phyloP scores from a whole-genome alignment of 139 green algal species.

The Auxenochlorella pyrenoidosa region DNA sequence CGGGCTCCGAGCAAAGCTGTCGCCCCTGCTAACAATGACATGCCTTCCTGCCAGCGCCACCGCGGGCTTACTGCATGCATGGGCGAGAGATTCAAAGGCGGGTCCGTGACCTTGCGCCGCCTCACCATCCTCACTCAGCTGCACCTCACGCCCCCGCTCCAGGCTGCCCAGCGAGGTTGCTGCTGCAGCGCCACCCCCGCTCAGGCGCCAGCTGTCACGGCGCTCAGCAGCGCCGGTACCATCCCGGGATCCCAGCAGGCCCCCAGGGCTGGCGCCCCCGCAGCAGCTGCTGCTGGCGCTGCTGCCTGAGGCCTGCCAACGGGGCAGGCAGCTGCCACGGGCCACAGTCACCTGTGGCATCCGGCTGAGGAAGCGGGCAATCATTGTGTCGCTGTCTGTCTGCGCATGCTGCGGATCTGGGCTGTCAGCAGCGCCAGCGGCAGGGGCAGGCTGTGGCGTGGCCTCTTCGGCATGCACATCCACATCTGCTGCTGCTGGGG shows the following conservation, averaged over 20 bases:
- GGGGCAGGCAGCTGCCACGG: constrained; percentile 8
- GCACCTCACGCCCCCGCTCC: neutral
- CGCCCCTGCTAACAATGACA: too few species aligned
- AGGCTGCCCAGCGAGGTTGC: too few species aligned
- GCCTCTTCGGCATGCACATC: neutral
- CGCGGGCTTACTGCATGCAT: too few species aligned
- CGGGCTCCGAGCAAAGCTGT: too few species aligned
- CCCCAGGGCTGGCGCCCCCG: neutral
- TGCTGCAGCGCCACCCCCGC: neutral
- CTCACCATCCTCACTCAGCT: neutral
- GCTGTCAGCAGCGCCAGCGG: neutral
- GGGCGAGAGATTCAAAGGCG: too few species aligned
- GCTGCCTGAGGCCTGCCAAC: neutral
- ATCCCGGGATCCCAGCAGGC: neutral
- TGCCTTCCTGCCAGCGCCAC: too few species aligned
- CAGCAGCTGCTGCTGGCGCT: too few species aligned
- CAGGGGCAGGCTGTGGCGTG: too few species aligned
- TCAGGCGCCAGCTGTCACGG: neutral
- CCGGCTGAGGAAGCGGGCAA: constrained; percentile 30
- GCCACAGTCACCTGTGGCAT: constrained; percentile 7
- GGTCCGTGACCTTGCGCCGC: too few species aligned
- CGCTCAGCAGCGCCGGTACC: neutral
- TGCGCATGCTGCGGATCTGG: neutral
- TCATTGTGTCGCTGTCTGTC: neutral
- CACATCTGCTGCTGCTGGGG: neutral